A percentile compares a stretch with the other conserved stretches of the same genome.
These are phyloP conservation scores for Malassezia equina DNA, from an alignment of 1,284 basidiomycete genomes.

Conservation along the genomic window DNA sequence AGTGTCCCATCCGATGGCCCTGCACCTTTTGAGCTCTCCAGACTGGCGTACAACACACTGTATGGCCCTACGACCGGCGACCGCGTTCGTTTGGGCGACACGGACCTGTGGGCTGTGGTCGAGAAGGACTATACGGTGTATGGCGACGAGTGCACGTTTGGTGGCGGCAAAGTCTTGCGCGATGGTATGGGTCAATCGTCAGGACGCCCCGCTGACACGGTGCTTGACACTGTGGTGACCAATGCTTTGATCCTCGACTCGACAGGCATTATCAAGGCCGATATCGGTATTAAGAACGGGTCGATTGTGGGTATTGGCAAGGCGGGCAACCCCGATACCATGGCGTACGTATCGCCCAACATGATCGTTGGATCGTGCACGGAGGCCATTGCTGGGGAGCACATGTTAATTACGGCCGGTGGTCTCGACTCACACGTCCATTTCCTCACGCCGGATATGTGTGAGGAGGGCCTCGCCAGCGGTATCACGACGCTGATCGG, in stretches of 20 bases:
- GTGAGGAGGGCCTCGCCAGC: constrained; percentile 53
- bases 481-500: constrained; percentile 51
- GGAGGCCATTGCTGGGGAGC: constrained; percentile 79
- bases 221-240: constrained; percentile 83
- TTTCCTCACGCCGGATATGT: constrained; percentile 88
- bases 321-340: constrained; percentile 89
- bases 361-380: constrained; percentile 51
- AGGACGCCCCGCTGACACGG: constrained; percentile 59
- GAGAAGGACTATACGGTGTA: constrained; percentile 76
- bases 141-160: constrained; percentile 89
- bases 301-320: constrained; percentile 82
- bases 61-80: constrained; percentile 83
- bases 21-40: constrained; percentile 22
- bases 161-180: constrained; percentile 57
- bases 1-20: constrained; percentile 15
- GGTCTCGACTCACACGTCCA: constrained; percentile 72
- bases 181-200: constrained; percentile 65
- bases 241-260: constrained; percentile 91
- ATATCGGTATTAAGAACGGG: constrained; percentile 83
- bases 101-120: constrained; percentile 80
- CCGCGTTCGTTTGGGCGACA: constrained; percentile 76
- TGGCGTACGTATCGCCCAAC: constrained; percentile 65
- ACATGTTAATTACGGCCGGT: constrained; percentile 84
- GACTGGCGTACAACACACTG: constrained; percentile 35
- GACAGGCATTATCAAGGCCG: constrained; percentile 95